phyloP scores from a whole-genome alignment of 2,329 filamentous ascomycete species.

The Ceratocystis papillata region DNA sequence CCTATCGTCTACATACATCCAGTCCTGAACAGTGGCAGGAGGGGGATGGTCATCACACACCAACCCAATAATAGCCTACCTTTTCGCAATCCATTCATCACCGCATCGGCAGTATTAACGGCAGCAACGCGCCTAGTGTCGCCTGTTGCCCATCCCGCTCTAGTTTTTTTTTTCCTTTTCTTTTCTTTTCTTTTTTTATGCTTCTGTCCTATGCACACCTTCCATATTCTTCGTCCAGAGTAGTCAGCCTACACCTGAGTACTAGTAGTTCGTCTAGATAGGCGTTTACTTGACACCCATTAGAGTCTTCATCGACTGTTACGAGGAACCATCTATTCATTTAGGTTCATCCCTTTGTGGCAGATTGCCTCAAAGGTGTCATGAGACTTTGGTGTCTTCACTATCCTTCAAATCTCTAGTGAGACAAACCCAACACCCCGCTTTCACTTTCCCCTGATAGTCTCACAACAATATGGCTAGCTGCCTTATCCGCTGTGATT shows the following conservation, averaged over 20 bases:
- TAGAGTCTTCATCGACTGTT: background rate
- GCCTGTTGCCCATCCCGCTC: slow-evolving; percentile 2
- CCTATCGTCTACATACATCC: background rate
- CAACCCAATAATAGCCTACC: background rate
- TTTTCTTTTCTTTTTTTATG: background rate
- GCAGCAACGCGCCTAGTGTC: slow-evolving; percentile 21
- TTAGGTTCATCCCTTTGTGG: background rate
- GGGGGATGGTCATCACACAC: background rate
- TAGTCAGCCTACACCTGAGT: background rate
- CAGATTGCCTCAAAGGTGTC: background rate
- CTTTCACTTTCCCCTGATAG: slow-evolving; percentile 1
- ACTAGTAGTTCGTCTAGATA: background rate
- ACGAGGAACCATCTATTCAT: background rate
- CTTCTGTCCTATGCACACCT: background rate
- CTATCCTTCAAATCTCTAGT: background rate
- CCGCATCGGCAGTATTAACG: background rate
- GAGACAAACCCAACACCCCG: slow-evolving; percentile 4
- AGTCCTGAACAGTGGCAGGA: background rate
- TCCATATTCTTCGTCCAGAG: background rate
- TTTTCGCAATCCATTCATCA: slow-evolving; percentile 2
- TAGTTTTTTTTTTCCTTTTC: too few relatives aligned
- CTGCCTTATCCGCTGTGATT: slow-evolving; percentile 5
- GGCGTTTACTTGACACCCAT: background rate
- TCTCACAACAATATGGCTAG: background rate
- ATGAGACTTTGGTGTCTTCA: background rate